Base-by-base conservation (phyloP, 148 eudicot species). In the Tetragonia tetragonoides region DNA sequence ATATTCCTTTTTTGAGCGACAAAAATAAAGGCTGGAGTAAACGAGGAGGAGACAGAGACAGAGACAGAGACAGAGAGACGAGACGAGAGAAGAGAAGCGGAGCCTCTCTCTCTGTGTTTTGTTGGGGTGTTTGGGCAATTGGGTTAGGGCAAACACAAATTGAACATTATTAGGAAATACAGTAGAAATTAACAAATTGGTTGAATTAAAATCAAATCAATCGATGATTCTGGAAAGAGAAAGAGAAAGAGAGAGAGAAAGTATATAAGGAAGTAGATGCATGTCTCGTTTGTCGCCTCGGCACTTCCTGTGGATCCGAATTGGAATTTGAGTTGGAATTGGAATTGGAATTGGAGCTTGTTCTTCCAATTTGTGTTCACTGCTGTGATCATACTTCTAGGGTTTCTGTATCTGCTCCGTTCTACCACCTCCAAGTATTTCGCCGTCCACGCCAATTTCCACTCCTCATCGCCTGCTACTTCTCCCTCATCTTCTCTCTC, bases 401-500 rank as follows among this genome's bases (percentile, higher is more conserved):
- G 88, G 39, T 78, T 91, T 69, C 83, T 85, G 5, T 69, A 81
- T 68, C 59, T 93, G 16, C 79, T 93, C 7, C 90, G 89, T 72
- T 81, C 83, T 72, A 85, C 93, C 41, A 92, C 95, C 7, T 88
- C 94, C 23, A 90, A 86, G 63, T 87, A 85, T 76, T 92, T 89
- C 44, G 69, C 75, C 20, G 86, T 86, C 42, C 88, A 88, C 80
- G 78, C 77, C 73, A 76, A 59, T 68, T 83, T 82, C 65, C 81
- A 77, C 24, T 78, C 90, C 39, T 53, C 75, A 54, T 44, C 38
- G 10, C 12, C 77, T 73, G 53, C 73, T 38, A 8, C 44, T 28
- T 72, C 81, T 38, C 20, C 66, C 2, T 66, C 53, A 2, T 66
- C 62, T 14, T 64, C 65, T 23, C 73, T 46, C 42, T 65, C 78